phyloP scores from a whole-genome alignment of 371 early-diverging fungal genomes.

The Apophysomyces elegans region DNA sequence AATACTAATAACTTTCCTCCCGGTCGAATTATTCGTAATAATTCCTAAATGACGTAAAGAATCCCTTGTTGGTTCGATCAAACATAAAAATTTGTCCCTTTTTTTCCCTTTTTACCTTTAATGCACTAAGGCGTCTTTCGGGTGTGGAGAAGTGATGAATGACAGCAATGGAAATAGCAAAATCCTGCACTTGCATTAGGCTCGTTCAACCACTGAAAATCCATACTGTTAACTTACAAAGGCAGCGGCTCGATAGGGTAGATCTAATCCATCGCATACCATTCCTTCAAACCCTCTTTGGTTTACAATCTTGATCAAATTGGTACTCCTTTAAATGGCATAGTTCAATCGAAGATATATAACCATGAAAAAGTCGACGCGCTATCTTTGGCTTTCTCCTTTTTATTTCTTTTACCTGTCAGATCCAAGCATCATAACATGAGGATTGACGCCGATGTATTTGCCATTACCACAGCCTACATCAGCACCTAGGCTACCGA shows the following conservation, averaged over 20 bases:
- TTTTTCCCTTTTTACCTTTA: slow-evolving; percentile 39
- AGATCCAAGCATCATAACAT: slow-evolving; percentile 79
- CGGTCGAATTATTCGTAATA: slow-evolving; percentile 72
- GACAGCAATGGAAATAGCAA: slow-evolving; percentile 91
- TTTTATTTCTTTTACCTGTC: slow-evolving; percentile 66
- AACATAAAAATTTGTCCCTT: too few species aligned
- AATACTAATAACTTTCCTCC: slow-evolving; percentile 84
- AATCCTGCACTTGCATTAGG: slow-evolving; percentile 66
- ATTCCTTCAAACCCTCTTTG: slow-evolving; percentile 84
- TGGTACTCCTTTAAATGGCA: slow-evolving; percentile 60
- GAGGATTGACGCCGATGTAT: slow-evolving; percentile 86
- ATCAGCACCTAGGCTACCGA: slow-evolving; percentile 88
- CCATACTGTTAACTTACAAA: slow-evolving; percentile 62
- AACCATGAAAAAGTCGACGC: background rate
- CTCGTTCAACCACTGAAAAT: background rate
- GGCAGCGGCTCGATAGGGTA: slow-evolving; percentile 73
- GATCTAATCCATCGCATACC: slow-evolving; percentile 80
- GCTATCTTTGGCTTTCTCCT: too few species aligned
- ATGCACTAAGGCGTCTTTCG: slow-evolving; percentile 76
- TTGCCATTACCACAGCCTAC: slow-evolving; percentile 99
- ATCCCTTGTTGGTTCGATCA: too few species aligned
- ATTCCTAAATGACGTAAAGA: slow-evolving; percentile 51
- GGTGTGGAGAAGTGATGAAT: slow-evolving; percentile 93
- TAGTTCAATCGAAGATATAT: too few species aligned
- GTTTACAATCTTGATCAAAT: slow-evolving; percentile 77